Evolutionary conservation across 768 basidiomycete species (phyloP), one percentile per base, ranked within the genome.

Genomic region (Tylopilus sp.): DNA sequence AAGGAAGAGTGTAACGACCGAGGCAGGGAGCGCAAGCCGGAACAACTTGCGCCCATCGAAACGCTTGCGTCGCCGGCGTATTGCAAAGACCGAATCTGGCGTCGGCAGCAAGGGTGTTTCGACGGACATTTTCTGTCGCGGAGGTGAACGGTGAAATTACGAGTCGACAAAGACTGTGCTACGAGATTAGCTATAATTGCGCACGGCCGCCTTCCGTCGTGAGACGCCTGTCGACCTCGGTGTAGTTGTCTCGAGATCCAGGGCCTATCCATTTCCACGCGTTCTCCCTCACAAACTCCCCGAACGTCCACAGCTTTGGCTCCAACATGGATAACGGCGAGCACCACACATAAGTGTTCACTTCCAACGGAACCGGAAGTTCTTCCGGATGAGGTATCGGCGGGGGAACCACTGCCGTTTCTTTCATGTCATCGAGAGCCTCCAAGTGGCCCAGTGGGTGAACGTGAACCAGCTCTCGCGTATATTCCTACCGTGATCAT

Each of bases 241-340:
- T 68, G 52, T 77, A 81, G 50, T 75, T 74, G 4, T 62, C 55
- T 21, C 63, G 53, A 19, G 72, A 69, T 7, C 61, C 70, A 10
- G 64, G 56, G 1, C 81, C 82, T 34, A 87, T 77, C 92, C 93
- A 95, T 52, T 86, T 86, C 78, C 82, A 82, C 3, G 89, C 85
- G 57, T 83, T 88, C 28, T 87, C 79, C 62, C 72, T 70, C 28
- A 96, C 77, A 63, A 97, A 97, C 4, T 84, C 80, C n/a, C 84
- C 82, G 62, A 87, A 94, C 0, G 83, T 79, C 95, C 95, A 98
- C 5, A 89, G 70, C 28, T 76, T 74, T 0, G 81, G 73, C 24
- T 80, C 73, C 9, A 98, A 72, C 8, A 68, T 55, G 0, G 60
- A 57, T 8, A 79, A 22, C 0, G 70, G 64, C 4, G 72, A 70